Base-by-base conservation (phyloP, 495 filamentous ascomycete species). In the Thermothielavioides terrestris region DNA sequence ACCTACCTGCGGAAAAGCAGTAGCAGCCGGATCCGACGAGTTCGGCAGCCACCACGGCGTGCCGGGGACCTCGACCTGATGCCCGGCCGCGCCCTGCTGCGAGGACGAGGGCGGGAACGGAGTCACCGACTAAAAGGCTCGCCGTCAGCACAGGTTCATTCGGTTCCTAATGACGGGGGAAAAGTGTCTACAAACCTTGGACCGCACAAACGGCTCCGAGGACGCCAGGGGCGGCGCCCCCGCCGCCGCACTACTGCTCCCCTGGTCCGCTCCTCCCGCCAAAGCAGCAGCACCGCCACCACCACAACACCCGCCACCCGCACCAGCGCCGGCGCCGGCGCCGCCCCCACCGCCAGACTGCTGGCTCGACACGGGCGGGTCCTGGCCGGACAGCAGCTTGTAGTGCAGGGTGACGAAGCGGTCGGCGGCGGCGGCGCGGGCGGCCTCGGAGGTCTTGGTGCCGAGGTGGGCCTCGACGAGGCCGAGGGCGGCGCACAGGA, bases 341-440 rank as follows among this genome's bases (percentile, higher is more conserved):
- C 18, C 36, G 34, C 17, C 34, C 18, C 18, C 36, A 20, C 7
- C 30, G 32, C 9, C 42, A 22, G 53, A 49, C 45, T 53, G 57
- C 50, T 61, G 55, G 34, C 55, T 59, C 21, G 42, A 34, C 45
- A 22, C 26, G 9, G 65, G 65, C 21, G 65, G 59, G 9, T 72
- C 68, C 54, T 72, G 70, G 20, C 67, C 68, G 1, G 71, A 64
- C 11, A 72, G 46, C 26, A 76, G 56, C 43, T 68, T 70, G 22
- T 68, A 66, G 44, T 73, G 65, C 15, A 72, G 31, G 12, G 55
- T 63, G 6, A 73, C 47, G 31, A 71, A 73, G 25, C 63, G 46
- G 36, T 68, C 61, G 2, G 69, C 70, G 18, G 62, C 67, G 6
- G 59, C 54, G 3, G 65, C 61, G 45, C 69, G 70, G 6, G 70